Evolutionary conservation across 208 protist genomes (phyloP).

Genomic region (Herpetomonas tarakana): DNA sequence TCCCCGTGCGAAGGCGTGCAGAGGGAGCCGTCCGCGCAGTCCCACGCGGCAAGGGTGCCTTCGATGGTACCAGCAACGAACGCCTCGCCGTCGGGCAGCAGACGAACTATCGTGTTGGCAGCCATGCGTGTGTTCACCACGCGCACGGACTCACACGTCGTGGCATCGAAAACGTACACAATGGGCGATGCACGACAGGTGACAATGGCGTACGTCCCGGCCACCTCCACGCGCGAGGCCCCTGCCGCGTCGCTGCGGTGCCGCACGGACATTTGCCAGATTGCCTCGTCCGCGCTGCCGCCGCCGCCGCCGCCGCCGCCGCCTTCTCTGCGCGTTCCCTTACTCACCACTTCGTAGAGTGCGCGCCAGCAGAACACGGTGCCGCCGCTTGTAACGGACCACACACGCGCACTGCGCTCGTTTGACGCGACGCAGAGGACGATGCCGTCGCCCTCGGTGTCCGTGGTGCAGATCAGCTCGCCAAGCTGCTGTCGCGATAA

Average conservation of each 20-base stretch:
- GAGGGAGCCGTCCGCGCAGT: slow-evolving; percentile 52
- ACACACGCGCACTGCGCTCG: slow-evolving; percentile 50
- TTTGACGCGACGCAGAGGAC: slow-evolving; percentile 48
- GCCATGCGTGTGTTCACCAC: slow-evolving; percentile 42
- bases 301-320: background rate
- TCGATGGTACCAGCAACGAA: slow-evolving; percentile 49
- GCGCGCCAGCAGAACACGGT: slow-evolving; percentile 73
- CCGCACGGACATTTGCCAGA: slow-evolving; percentile 61
- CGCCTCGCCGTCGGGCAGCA: slow-evolving; percentile 69
- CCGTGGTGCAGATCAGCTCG: slow-evolving; percentile 23
- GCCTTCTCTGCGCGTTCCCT: slow-evolving; percentile 4
- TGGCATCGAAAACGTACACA: slow-evolving; percentile 60
- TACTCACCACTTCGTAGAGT: slow-evolving; percentile 2
- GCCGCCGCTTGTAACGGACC: slow-evolving; percentile 63
- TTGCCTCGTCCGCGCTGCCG: slow-evolving; percentile 8
- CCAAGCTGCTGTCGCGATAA: slow-evolving; percentile 6
- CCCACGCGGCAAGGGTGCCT: slow-evolving; percentile 43
- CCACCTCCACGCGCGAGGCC: slow-evolving; percentile 42
- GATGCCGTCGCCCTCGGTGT: slow-evolving; percentile 28
- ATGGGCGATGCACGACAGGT: slow-evolving; percentile 43
- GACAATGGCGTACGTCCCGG: slow-evolving; percentile 40
- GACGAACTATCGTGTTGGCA: slow-evolving; percentile 22
- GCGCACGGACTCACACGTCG: slow-evolving; percentile 39
- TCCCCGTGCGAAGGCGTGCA: slow-evolving; percentile 41
- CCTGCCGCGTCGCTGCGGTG: slow-evolving; percentile 47